Percentiles rank a stretch among this genome's conserved stretches.
These are phyloP conservation scores for Chenopodium album DNA, from an alignment of 148 eudicot genomes.

Conservation along the genomic window DNA sequence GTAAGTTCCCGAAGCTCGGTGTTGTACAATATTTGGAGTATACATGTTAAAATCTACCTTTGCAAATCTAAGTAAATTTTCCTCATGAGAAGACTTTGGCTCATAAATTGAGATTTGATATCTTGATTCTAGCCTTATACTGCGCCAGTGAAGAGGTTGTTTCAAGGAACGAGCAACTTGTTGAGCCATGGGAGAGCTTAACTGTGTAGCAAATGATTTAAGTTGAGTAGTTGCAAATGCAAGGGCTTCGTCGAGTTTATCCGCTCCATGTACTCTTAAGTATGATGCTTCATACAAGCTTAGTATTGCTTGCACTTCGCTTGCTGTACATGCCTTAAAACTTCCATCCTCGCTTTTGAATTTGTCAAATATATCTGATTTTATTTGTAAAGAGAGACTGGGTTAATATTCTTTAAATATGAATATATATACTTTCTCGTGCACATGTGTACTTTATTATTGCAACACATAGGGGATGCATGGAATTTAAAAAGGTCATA, in stretches of 20 bases:
- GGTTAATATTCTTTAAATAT: background rate
- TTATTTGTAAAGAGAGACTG: background rate
- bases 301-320: constrained; percentile 26
- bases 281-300: constrained; percentile 29
- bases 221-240: constrained; percentile 8
- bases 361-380: constrained; percentile 23
- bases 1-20: constrained; percentile 30
- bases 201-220: background rate
- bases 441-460: too few species aligned
- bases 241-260: constrained; percentile 26
- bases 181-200: background rate
- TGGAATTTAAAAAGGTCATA: too few species aligned
- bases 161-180: constrained; percentile 28
- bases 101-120: constrained; percentile 37
- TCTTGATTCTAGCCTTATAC: constrained; percentile 37
- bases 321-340: constrained; percentile 11
- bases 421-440: too few species aligned
- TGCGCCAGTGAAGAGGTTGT: constrained; percentile 34
- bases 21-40: constrained; percentile 33
- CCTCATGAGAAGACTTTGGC: constrained; percentile 21
- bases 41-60: constrained; percentile 38
- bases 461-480: too few species aligned
- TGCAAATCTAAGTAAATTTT: constrained; percentile 31
- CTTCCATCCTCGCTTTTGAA: constrained; percentile 19
- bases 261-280: constrained; percentile 23